phyloP scores from a whole-genome alignment of 441 rosid species.

The Monsonia emarginata region DNA sequence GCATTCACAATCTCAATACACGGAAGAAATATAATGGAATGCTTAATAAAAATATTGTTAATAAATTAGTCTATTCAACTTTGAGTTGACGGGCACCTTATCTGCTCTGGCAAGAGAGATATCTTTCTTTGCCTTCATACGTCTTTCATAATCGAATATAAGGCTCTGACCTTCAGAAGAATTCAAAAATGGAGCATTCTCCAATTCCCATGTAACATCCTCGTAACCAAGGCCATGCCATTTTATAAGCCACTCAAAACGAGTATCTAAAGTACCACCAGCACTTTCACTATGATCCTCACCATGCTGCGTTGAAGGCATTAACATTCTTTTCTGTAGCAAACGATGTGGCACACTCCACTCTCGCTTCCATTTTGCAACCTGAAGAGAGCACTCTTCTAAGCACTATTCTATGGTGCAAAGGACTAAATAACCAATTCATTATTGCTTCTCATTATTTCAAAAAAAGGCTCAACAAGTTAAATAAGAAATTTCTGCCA shows the following conservation, averaged over 20 bases:
- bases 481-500: not conserved
- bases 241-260: slow-evolving; percentile 52
- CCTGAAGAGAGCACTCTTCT: slow-evolving; percentile 24
- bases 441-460: not conserved
- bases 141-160: slow-evolving; percentile 35
- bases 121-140: slow-evolving; percentile 24
- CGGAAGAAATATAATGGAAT: not conserved
- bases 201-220: slow-evolving; percentile 56
- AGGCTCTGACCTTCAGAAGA: slow-evolving; percentile 32
- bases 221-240: slow-evolving; percentile 57
- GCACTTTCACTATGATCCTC: slow-evolving; percentile 10
- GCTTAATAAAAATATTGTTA: not conserved
- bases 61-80: not conserved
- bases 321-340: slow-evolving; percentile 31
- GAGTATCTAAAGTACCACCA: slow-evolving; percentile 17
- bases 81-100: slow-evolving; percentile 25
- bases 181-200: slow-evolving; percentile 30
- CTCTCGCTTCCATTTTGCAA: slow-evolving; percentile 30
- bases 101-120: slow-evolving; percentile 13
- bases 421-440: not conserved
- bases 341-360: slow-evolving; percentile 47
- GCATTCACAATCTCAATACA: too few relatives aligned
- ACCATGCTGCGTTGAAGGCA: slow-evolving; percentile 19
- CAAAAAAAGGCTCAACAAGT: not conserved
- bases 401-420: not conserved